These are phyloP conservation scores for Rhazya stricta DNA, from an alignment of 257 asterid genomes.

Conservation along the genomic window DNA sequence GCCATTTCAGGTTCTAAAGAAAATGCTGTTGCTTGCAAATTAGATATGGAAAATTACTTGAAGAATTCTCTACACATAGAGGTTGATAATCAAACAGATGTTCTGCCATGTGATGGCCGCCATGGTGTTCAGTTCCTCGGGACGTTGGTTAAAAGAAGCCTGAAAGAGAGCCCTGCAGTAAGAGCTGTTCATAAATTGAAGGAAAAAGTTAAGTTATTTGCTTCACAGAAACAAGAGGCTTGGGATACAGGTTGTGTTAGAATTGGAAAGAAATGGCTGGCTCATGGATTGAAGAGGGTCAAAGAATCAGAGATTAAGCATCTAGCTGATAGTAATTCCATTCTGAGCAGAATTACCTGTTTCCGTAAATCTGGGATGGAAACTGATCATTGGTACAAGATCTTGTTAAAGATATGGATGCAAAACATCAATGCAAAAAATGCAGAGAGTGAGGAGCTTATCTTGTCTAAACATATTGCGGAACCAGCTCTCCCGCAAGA, in stretches of 20 bases:
- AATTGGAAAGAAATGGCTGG: slow-evolving; percentile 84
- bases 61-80: slow-evolving; percentile 57
- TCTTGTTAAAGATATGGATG: slow-evolving; percentile 71
- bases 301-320: slow-evolving; percentile 91
- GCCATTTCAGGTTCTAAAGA: slow-evolving; percentile 76
- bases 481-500: slow-evolving; percentile 88
- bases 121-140: slow-evolving; percentile 68
- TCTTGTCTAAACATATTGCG: slow-evolving; percentile 50
- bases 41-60: slow-evolving; percentile 52
- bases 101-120: slow-evolving; percentile 48
- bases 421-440: slow-evolving; percentile 45
- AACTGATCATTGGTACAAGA: slow-evolving; percentile 93
- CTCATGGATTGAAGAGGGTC: slow-evolving; percentile 82
- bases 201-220: slow-evolving; percentile 63
- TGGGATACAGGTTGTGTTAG: slow-evolving; percentile 75
- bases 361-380: slow-evolving; percentile 78
- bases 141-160: slow-evolving; percentile 47
- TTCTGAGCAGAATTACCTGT: slow-evolving; percentile 50
- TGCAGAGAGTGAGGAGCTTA: slow-evolving; percentile 39
- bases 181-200: slow-evolving; percentile 79
- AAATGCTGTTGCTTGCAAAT: slow-evolving; percentile 51
- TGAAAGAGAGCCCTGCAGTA: slow-evolving; percentile 59
- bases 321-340: slow-evolving; percentile 48
- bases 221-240: slow-evolving; percentile 63
- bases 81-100: slow-evolving; percentile 35